Base-by-base conservation (phyloP, 73 alveolate genomes). In the Paramecium primaurelia region DNA sequence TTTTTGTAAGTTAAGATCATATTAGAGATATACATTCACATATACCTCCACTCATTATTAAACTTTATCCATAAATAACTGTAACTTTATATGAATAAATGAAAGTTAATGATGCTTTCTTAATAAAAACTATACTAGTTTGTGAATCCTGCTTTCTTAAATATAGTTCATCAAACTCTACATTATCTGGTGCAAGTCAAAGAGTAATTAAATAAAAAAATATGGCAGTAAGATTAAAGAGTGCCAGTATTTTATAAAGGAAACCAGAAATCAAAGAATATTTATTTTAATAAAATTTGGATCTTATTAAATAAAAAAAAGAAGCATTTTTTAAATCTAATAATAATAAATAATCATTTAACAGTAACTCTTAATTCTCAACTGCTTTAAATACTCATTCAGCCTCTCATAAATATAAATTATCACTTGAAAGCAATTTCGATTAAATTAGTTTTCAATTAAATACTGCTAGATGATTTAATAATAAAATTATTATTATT, bases 41-140 rank as follows among this genome's bases (percentile, higher is more conserved):
- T 44, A 88, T 88, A n/a, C 93, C 93, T 9, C 83, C 75, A 42
- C 90, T 88, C 10, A 34, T 88, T 6, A 30, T 80, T 37, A 88
- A 88, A 38, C 37, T 88, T 2, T 88, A 88, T 28, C 93, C 93
- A 18, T 69, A 88, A 88, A 36, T 88, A 37, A 88, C 93, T 68
- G 93, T 88, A 9, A 59, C 25, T 14, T 28, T 69, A 12, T 88
- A 88, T 88, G 90, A 44, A 28, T 44, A 88, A 45, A 20, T 88
- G 25, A 88, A 80, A 49, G 25, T 38, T 28, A 88, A 88, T 58
- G 86, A 88, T 69, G 86, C 86, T 20, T 88, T 88, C 18, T 47
- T 88, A 59, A 88, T 54, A 34, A 69, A 88, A 47, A 88, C 86
- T 1, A 77, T 88, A 25, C 42, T 77, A 40, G 71, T 77, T 77